Evolutionary conservation across 352 stramenopile species (phyloP).

Genomic region (Phytophthora pinifolia): DNA sequence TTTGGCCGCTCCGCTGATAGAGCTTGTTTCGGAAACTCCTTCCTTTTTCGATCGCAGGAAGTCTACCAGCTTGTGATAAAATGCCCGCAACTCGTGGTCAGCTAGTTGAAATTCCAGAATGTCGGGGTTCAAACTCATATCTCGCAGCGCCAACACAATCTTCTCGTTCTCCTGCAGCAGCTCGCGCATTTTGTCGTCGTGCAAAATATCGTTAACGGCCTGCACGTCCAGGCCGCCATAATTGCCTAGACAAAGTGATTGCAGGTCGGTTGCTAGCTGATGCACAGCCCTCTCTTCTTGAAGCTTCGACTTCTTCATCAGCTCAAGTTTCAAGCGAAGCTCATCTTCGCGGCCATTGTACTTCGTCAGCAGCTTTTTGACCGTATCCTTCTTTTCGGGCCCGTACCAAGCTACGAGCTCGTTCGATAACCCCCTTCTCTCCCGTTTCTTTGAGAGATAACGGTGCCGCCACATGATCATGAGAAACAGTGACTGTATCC

Average conservation of each 20-base stretch:
- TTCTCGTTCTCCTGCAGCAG: conserved; percentile 42
- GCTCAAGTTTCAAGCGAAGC: conserved; percentile 35
- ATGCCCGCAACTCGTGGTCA: conserved; percentile 43
- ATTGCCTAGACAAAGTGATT: conserved; percentile 35
- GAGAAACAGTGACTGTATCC: conserved; percentile 41
- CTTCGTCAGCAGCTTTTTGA: conserved; percentile 42
- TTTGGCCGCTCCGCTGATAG: neutral
- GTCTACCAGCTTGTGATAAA: conserved; percentile 54
- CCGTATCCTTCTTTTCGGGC: conserved; percentile 26
- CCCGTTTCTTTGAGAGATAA: conserved; percentile 35
- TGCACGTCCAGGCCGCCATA: conserved; percentile 35
- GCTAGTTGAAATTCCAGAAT: conserved; percentile 48
- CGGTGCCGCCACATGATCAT: conserved; percentile 33
- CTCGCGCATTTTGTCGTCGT: conserved; percentile 42
- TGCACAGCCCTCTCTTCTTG: conserved; percentile 26
- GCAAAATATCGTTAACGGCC: conserved; percentile 53
- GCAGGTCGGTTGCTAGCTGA: conserved; percentile 45
- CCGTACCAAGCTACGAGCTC: conserved; percentile 49
- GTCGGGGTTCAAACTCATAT: conserved; percentile 67
- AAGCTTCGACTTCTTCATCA: conserved; percentile 28
- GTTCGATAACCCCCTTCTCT: conserved; percentile 32
- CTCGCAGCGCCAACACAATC: conserved; percentile 53
- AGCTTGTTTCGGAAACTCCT: neutral
- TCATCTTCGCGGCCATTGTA: conserved; percentile 46
- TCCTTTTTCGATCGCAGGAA: conserved; percentile 34